Evolutionary conservation across 139 green algal genomes (phyloP), one percentile per base, ranked within the genome.

Genomic region (Diplosphaera chodatii): DNA sequence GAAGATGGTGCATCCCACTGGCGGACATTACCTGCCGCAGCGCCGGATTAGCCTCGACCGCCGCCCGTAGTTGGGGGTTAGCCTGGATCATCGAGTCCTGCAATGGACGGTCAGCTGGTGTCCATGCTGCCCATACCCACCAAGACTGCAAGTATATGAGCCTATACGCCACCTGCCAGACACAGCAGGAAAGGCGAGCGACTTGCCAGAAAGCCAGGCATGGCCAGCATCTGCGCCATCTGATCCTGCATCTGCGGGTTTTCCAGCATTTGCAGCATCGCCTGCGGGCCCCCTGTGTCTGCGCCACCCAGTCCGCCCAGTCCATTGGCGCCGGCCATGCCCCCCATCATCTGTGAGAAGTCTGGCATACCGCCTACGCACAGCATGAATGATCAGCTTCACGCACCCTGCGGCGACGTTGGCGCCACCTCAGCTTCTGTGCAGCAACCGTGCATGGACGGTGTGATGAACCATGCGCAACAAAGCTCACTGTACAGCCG

Each of bases 241-340:
- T 64, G 28, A 66, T 73, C 32, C 63, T 76, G 73, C 73, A 82
- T 71, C 1, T 23, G 55, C 0, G 75, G 78, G 64, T 84, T 78
- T n/a, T 76, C 68, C 85, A 96, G 85, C 82, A 92, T 91, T 55
- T 90, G 67, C 64, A 88, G 79, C 81, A 94, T 84, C 28, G 62
- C 73, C 73, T 10, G 30, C 70, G 48, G 23, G 67, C 69, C 48
- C 0, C 3, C 33, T 1, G 62, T 33, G 20, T 64, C 62, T 25
- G 77, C 33, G 41, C 56, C 70, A 0, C 67, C 55, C 64, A 68
- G 28, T 31, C 64, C 69, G 28, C 76, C 70, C n/a, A n/a, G n/a
- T n/a, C n/a, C n/a, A n/a, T n/a, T n/a, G 33, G 67, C 16, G 1
- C 72, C 74, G 10, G 67, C 74, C 3, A 80, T 59, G 5, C 76